Evolutionary conservation across 73 alveolate species (phyloP), one percentile per base, ranked within the genome.

Genomic region (Urostyla sp.): DNA sequence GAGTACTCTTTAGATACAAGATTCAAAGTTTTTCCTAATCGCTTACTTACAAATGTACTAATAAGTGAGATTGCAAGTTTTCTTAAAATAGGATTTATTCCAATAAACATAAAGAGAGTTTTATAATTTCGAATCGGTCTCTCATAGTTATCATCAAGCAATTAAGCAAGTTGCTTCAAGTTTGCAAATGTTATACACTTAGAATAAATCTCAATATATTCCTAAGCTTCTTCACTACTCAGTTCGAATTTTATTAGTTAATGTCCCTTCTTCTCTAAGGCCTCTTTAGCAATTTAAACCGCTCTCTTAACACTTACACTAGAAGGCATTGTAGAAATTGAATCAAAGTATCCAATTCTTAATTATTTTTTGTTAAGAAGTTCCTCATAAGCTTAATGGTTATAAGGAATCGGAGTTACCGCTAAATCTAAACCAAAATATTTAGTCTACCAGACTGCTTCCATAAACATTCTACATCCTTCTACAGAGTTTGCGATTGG

Each of bases 301-400:
- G 92, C 84, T 34, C 85, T 84, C 48, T 58, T 56, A 1, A 69
- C 85, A 5, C 85, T 10, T 4, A 31, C 50, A 16, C 79, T 57
- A 15, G 86, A 37, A 18, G 57, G 63, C 37, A 75, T 36, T 10
- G 27, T 3, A 21, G 66, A 34, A 24, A 46, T 66, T 18, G 51
- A 67, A 32, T 77, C 74, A 48, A 91, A 88, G 66, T 77, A 88
- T 6, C 97, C 98, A 45, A 94, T 52, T 69, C 93, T 91, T 40
- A 92, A 52, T 21, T 79, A 59, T 37, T 72, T 75, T 32, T 34
- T 45, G 7, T 55, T 80, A 13, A 66, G 67, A 18, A 43, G 23
- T 24, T 16, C 35, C 11, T 78, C 11, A 52, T 53, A 72, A 20
- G 16, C 67, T 1, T 44, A 24, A 26, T 59, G 61, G 54, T 80